A percentile compares a stretch with the other conserved stretches of the same genome.
Conservation (phyloP, 1,284 basidiomycete genomes). For the Ustilago trichophora region DNA sequence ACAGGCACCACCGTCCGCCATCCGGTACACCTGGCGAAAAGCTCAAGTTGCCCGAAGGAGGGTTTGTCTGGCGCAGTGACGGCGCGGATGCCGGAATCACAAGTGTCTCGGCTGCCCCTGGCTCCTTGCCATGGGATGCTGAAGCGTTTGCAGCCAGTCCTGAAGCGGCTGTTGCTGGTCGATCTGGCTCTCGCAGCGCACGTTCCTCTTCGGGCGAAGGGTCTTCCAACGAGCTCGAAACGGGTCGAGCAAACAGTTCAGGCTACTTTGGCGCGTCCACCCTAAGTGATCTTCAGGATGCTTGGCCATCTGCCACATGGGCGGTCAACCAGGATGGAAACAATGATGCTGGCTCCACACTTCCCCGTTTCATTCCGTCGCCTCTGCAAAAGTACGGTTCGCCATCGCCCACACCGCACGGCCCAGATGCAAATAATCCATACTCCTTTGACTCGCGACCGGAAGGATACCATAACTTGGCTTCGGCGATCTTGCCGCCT, state of each 20-base stretch:
- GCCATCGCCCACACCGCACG: constrained; percentile 25
- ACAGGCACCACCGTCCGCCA: constrained; percentile 47
- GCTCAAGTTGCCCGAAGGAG: constrained; percentile 49
- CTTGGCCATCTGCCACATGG: constrained; percentile 44
- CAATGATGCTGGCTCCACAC: constrained; percentile 21
- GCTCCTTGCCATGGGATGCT: constrained; percentile 35
- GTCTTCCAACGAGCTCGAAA: constrained; percentile 33
- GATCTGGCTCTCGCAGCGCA: constrained; percentile 17
- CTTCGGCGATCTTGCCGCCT: constrained; percentile 39
- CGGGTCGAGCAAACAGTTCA: constrained; percentile 3
- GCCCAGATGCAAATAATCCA: constrained; percentile 7
- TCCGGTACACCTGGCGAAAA: constrained; percentile 28
- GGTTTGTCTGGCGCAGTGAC: constrained; percentile 53
- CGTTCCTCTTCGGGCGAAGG: constrained; percentile 32
- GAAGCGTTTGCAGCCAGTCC: constrained; percentile 36
- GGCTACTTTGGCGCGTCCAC: constrained; percentile 39
- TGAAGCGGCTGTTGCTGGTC: constrained; percentile 13
- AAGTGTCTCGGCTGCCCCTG: constrained; percentile 15
- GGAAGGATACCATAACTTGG: constrained; percentile 8
- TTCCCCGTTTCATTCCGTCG: constrained; percentile 43
- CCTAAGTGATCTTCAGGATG: constrained; percentile 41
- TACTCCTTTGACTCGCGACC: constrained; percentile 32
- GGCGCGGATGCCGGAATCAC: constrained; percentile 34
- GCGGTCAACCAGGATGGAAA: constrained; percentile 30
- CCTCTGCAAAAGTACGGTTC: constrained; percentile 33